Evolutionary conservation across 2,329 filamentous ascomycete species (phyloP), one percentile per base, ranked within the genome.

Genomic region (Proliferodiscus dingleyae): DNA sequence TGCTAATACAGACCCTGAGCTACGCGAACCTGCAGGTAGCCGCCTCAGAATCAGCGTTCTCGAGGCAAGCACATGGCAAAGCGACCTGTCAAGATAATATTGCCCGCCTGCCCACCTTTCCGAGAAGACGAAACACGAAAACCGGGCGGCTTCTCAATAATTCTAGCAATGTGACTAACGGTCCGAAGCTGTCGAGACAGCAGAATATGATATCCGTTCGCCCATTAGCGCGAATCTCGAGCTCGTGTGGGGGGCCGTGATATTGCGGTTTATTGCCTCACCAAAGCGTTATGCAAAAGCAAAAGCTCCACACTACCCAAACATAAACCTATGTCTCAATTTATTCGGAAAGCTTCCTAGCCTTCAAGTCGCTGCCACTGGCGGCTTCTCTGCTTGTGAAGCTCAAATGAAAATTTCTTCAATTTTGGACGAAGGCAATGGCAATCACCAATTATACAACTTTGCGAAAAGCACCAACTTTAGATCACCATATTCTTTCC

Each of bases 1-100:
- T n/a, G 13, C 24, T 9, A 32, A 15, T 26, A 24, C 43, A 30
- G 45, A 16, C 37, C 40, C 24, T 42, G 37, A 9, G 30, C 10
- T 19, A 9, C 32, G 33, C 41, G 26, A 38, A 44, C 36, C n/a
- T 24, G 19, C 41, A 10, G 32, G 19, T 37, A 45, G 38, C 46
- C 43, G 41, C 43, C 42, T 48, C 40, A 10, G 37, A 45, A n/a
- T 24, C 23, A 23, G 30, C 18, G 11, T 41, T 23, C 45, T 34
- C 41, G 45, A 42, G 41, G 37, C 16, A 42, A 44, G 23, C 47
- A 50, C 47, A 45, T 52, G 50, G 50, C 47, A 43, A 39, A 33
- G 37, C 23, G 42, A 50, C 29, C 36, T 13, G 36, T 47, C 38
- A 45, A 24, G 22, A 10, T 37, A 19, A 24, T 32, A 18, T 30